Evolutionary conservation across 306 rosid genomes (phyloP).

Genomic region (Prunus dulcis): DNA sequence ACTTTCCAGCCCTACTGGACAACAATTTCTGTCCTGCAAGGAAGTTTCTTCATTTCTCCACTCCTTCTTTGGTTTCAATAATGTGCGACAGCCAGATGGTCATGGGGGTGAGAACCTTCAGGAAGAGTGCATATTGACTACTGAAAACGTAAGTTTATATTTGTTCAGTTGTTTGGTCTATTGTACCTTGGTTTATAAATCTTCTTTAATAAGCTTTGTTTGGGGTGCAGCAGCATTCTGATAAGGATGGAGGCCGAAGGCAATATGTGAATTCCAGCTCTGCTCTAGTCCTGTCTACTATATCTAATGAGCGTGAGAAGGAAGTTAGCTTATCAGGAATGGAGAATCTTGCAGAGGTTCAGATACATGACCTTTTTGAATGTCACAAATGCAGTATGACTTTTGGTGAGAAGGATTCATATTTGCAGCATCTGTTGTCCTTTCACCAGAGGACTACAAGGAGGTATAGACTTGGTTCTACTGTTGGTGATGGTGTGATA

Average conservation of each 20-base stretch:
- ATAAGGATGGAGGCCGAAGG: slow-evolving; percentile 37
- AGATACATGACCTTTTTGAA: slow-evolving; percentile 72
- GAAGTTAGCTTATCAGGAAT: slow-evolving; percentile 47
- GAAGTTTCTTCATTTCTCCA: slow-evolving; percentile 66
- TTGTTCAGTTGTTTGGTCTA: slow-evolving; percentile 2
- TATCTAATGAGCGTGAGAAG: slow-evolving; percentile 38
- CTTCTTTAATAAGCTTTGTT: slow-evolving; percentile 27
- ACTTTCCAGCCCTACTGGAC: slow-evolving; percentile 73
- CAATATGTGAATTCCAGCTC: slow-evolving; percentile 35
- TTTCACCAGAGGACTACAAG: slow-evolving; percentile 79
- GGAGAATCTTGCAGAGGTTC: slow-evolving; percentile 81
- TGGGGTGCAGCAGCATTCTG: slow-evolving; percentile 47
- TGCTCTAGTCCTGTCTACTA: slow-evolving; percentile 23
- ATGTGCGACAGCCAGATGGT: slow-evolving; percentile 27
- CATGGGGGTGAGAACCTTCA: slow-evolving; percentile 33
- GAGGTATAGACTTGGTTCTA: slow-evolving; percentile 80
- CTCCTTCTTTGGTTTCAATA: slow-evolving; percentile 35
- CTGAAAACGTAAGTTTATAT: slow-evolving; percentile 46
- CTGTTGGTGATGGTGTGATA: slow-evolving; percentile 91
- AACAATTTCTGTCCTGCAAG: slow-evolving; percentile 72
- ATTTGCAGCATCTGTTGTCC: slow-evolving; percentile 76
- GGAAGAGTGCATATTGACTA: slow-evolving; percentile 27
- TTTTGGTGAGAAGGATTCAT: slow-evolving; percentile 69
- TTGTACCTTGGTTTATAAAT: not conserved
- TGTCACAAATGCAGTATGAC: slow-evolving; percentile 80